A percentile compares a stretch with the other conserved stretches of the same genome.
phyloP scores from a whole-genome alignment of 106 monocot species.

The Dendrobium chrysotoxum region DNA sequence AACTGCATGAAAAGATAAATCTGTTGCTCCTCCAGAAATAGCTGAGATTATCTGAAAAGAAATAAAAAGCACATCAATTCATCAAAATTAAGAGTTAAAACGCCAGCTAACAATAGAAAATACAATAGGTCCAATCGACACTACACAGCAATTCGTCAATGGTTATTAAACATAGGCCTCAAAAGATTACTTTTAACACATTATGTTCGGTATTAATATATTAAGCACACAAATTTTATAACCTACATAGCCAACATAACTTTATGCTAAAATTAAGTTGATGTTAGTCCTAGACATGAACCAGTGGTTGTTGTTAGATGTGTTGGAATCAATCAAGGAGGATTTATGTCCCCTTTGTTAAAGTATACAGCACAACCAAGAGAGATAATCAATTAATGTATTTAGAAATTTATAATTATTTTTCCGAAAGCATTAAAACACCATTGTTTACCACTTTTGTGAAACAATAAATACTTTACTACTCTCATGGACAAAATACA shows the following conservation, averaged over 20 bases:
- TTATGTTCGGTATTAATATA: not conserved
- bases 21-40: conserved; percentile 85
- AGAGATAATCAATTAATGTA: no score
- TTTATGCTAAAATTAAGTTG: not conserved
- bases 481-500: no score
- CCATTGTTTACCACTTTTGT: no score
- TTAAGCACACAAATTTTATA: not conserved
- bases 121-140: not conserved
- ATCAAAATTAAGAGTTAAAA: not conserved
- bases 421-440: no score
- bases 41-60: conserved; percentile 80
- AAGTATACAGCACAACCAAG: no score
- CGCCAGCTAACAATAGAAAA: not conserved
- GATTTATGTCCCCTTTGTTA: not conserved
- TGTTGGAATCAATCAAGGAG: not conserved
- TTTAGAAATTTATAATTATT: no score
- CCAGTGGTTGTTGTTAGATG: not conserved
- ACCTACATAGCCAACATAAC: not conserved
- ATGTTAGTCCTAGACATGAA: not conserved
- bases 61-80: not conserved
- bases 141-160: not conserved
- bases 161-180: not conserved
- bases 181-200: not conserved
- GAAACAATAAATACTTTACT: no score
- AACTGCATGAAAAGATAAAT: conserved; percentile 77